Evolutionary conservation across 1,284 basidiomycete genomes (phyloP).

Genomic region (Tremellales sp.): DNA sequence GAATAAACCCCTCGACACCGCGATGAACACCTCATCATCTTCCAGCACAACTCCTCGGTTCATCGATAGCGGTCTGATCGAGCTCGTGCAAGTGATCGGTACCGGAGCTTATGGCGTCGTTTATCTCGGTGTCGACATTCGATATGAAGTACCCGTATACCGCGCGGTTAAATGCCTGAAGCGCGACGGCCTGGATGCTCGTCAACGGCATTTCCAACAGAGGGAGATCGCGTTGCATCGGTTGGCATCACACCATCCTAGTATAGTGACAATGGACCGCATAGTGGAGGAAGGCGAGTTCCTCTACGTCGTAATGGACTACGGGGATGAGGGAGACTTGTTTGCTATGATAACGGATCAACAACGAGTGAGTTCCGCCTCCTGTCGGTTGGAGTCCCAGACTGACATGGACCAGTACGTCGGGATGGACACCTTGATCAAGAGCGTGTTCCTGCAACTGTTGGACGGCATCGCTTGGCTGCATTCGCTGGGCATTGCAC

Average conservation of each 20-base stretch:
- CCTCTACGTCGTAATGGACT: slow-evolving; percentile 62
- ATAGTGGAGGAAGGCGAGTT: slow-evolving; percentile 66
- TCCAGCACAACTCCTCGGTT: slow-evolving; percentile 26
- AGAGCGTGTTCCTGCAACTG: slow-evolving; percentile 83
- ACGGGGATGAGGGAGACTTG: slow-evolving; percentile 82
- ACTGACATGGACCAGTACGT: slow-evolving; percentile 53
- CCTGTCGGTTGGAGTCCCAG: background rate
- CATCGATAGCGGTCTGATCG: slow-evolving; percentile 75
- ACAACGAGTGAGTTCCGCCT: slow-evolving; percentile 44
- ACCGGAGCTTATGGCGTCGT: slow-evolving; percentile 95
- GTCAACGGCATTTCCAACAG: slow-evolving; percentile 75
- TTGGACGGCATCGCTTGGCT: slow-evolving; percentile 88
- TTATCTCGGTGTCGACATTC: slow-evolving; percentile 72
- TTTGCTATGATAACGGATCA: slow-evolving; percentile 69
- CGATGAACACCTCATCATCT: slow-evolving; percentile 13
- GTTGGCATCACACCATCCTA: slow-evolving; percentile 63
- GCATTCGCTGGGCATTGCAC: slow-evolving; percentile 70
- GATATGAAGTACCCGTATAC: slow-evolving; percentile 51
- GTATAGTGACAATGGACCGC: slow-evolving; percentile 83
- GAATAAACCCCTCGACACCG: background rate
- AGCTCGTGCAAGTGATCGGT: slow-evolving; percentile 86
- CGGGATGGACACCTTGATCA: slow-evolving; percentile 77
- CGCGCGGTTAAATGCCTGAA: slow-evolving; percentile 87
- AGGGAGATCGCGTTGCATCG: slow-evolving; percentile 62
- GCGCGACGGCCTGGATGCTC: slow-evolving; percentile 59